Percentiles rank a stretch among this genome's conserved stretches.
Conservation (phyloP, 2,329 filamentous ascomycete species). For the Spiromastix sp. region DNA sequence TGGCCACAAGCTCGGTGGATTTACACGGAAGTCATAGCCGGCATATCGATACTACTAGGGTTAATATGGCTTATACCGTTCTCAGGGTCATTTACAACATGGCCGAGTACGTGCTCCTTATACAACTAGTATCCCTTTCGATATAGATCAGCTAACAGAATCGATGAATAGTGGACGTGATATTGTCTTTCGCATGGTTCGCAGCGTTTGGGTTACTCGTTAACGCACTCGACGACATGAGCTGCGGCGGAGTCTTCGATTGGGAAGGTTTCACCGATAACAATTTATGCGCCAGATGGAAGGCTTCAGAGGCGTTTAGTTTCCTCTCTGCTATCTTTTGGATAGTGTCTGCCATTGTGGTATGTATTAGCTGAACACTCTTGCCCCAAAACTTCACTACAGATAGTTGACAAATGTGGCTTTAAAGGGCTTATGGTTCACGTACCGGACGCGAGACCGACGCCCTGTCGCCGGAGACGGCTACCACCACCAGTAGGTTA, state of each 20-base stretch:
- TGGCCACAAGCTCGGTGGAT: conserved; percentile 58
- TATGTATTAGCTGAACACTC: conserved; percentile 12
- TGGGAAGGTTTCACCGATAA: conserved; percentile 46
- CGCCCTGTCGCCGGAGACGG: conserved; percentile 10
- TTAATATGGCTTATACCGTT: conserved; percentile 66
- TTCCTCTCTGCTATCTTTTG: conserved; percentile 63
- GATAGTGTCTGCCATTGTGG: conserved; percentile 54
- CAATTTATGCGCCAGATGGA: conserved; percentile 56
- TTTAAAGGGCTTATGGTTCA: conserved; percentile 12
- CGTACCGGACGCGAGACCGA: conserved; percentile 9
- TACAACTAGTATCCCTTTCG: too few relatives aligned
- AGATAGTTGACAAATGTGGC: not conserved
- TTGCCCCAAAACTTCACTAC: not conserved
- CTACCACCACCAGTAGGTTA: too few relatives aligned
- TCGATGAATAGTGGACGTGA: conserved; percentile 44
- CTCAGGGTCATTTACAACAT: conserved; percentile 55
- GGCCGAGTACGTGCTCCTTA: conserved; percentile 41
- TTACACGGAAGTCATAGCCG: conserved; percentile 63
- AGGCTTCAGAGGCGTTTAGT: conserved; percentile 59
- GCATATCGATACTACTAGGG: conserved; percentile 56
- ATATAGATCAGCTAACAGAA: conserved; percentile 6
- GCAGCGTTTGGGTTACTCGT: conserved; percentile 57
- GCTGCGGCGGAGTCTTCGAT: conserved; percentile 48
- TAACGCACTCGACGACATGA: conserved; percentile 40
- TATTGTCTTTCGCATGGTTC: conserved; percentile 62